Evolutionary conservation across 345 rosid species (phyloP), one percentile per base, ranked within the genome.

Genomic region (Boechera retrofracta): DNA sequence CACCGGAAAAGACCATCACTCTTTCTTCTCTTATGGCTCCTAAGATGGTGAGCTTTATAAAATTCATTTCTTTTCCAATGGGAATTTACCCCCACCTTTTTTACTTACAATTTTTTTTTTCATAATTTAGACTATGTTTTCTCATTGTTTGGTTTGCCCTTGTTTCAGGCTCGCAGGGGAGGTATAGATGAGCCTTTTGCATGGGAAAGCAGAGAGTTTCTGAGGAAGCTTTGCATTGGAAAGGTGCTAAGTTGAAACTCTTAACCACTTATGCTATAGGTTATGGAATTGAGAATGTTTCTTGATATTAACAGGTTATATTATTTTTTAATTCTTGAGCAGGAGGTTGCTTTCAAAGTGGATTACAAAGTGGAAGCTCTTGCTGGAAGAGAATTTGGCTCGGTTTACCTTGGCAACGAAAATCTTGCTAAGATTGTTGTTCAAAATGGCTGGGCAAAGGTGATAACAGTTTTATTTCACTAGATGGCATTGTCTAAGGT

Each of bases 191-290:
- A 96, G 85, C 84, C 93, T 13, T 95, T 92, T 81, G 99, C 99
- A 49, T 95, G 99, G 99, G 90, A 87, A 61, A 92, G 98, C 85
- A 88, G 93, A 70, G 98, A 95, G 74, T 91, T 67, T 83, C 80
- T 95, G 75, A 89, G 99, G 83, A 91, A 91, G 87, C 92, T 91
- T 69, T 93, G 98, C 87, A 87, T 96, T 9, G 99, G 99, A 64
- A 87, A 96, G 99, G 99, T 96, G 60, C 64, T 64, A 44, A 41
- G 64, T 42, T 67, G 12, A n/a, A 69, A 32, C 16, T 60, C 6
- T 49, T 76, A 35, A 41, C 51, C 35, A 59, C 15, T 63, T 45
- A 55, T 26, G 51, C 9, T 7, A 48, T 21, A 12, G 15, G 38
- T 58, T 70, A 10, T 69, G 36, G 54, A 16, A 41, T 61, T 32